Conservation (phyloP, 306 rosid species). For the Cicer judaicum region DNA sequence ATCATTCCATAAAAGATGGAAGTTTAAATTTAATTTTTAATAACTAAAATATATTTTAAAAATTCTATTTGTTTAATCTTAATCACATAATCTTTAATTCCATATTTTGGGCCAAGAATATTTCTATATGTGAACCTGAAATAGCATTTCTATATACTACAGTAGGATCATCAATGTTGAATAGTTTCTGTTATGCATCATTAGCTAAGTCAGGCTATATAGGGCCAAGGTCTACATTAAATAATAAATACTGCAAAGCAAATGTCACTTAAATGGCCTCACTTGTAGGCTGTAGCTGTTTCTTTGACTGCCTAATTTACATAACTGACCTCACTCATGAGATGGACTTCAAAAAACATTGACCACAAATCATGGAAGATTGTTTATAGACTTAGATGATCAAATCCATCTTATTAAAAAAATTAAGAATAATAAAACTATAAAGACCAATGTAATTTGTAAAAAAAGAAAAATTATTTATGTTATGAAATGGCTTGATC, state of each 20-base stretch:
- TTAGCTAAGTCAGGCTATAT: slow-evolving; percentile 35
- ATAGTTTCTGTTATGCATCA: not conserved
- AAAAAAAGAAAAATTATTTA: no score
- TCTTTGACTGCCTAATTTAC: slow-evolving; percentile 46
- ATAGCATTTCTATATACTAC: not conserved
- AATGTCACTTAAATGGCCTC: slow-evolving; percentile 48
- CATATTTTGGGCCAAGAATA: not conserved
- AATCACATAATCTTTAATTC: no score
- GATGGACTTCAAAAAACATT: slow-evolving; percentile 41
- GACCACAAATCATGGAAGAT: slow-evolving; percentile 54
- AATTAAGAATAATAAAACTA: no score
- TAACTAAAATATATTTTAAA: no score
- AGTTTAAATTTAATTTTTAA: no score
- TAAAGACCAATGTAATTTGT: no score
- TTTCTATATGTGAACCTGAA: not conserved
- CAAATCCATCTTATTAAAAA: no score
- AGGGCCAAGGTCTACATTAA: slow-evolving; percentile 45
- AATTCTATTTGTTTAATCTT: no score
- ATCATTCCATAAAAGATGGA: no score
- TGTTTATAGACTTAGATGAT: not conserved
- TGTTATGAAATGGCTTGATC: not conserved
- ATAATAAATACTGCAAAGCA: slow-evolving; percentile 43
- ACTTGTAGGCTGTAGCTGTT: slow-evolving; percentile 15
- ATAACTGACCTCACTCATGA: not conserved
- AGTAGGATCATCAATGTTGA: not conserved